Evolutionary conservation across 768 basidiomycete species (phyloP).

Genomic region (Pulveroboletus sp.): DNA sequence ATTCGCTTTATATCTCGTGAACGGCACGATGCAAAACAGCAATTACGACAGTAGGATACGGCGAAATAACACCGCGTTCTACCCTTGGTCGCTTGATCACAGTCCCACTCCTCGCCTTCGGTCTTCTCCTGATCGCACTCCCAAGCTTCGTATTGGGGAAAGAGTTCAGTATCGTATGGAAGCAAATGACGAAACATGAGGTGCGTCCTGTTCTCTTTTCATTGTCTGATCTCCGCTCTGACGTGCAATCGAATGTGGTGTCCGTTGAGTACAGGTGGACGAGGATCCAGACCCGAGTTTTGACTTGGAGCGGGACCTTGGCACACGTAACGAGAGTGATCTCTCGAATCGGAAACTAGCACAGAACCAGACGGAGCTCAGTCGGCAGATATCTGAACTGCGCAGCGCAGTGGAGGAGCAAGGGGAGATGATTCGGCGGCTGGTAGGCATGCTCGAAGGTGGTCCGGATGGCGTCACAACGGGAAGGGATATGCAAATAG

Average conservation of each 20-base stretch:
- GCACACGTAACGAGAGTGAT: slow-evolving; percentile 32
- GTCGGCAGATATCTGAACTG: slow-evolving; percentile 61
- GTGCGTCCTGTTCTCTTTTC: slow-evolving; percentile 26
- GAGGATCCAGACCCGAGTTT: background rate
- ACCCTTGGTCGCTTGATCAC: slow-evolving; percentile 86
- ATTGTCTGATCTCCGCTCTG: background rate
- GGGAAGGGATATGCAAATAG: background rate
- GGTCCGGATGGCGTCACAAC: background rate
- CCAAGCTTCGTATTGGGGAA: slow-evolving; percentile 90
- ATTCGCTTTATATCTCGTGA: no score
- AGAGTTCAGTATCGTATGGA: slow-evolving; percentile 91
- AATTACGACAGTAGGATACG: slow-evolving; percentile 89
- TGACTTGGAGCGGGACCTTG: slow-evolving; percentile 3
- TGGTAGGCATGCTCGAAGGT: slow-evolving; percentile 19
- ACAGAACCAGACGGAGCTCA: slow-evolving; percentile 65
- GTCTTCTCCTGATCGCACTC: slow-evolving; percentile 83
- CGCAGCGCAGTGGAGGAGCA: slow-evolving; percentile 56
- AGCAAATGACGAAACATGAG: slow-evolving; percentile 60
- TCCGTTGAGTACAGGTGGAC: background rate
- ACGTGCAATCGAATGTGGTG: background rate
- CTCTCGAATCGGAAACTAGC: slow-evolving; percentile 60
- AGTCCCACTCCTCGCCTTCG: slow-evolving; percentile 82
- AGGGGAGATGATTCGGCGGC: slow-evolving; percentile 43
- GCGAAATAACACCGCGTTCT: slow-evolving; percentile 87
- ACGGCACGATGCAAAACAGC: no score